phyloP scores from a whole-genome alignment of 2,329 filamentous ascomycete species.

The Clonostachys byssicola region DNA sequence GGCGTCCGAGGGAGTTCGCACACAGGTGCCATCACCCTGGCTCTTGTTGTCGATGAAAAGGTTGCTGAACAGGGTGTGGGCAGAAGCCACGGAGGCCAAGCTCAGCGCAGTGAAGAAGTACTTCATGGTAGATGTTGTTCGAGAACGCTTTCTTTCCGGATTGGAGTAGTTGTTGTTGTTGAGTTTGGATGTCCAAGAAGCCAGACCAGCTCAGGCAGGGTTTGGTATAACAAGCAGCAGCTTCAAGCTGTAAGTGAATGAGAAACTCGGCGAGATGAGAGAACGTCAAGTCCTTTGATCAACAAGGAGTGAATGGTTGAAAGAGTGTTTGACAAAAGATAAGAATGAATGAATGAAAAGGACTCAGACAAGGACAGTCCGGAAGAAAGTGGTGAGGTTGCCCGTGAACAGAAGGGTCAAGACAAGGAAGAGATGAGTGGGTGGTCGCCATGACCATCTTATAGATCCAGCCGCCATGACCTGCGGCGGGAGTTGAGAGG shows the following conservation, averaged over 20 bases:
- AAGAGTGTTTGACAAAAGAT: no score
- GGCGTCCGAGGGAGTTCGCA: constrained; percentile 58
- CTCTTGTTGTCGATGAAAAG: constrained; percentile 56
- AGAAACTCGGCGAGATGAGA: not conserved
- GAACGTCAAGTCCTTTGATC: not conserved
- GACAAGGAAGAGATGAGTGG: not conserved
- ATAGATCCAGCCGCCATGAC: no score
- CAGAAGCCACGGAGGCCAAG: constrained; percentile 31
- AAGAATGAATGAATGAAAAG: constrained; percentile 1
- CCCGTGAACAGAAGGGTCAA: not conserved
- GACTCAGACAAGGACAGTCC: not conserved
- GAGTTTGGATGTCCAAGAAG: no score
- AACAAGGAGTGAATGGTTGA: not conserved
- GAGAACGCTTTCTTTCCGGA: no score
- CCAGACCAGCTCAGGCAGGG: no score
- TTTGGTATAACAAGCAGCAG: not conserved
- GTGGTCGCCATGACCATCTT: no score
- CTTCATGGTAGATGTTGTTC: constrained; percentile 26
- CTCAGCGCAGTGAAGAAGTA: constrained; percentile 21
- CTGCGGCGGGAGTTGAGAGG: no score
- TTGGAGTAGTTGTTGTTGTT: no score
- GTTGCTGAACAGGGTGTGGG: constrained; percentile 62
- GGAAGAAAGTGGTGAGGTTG: not conserved
- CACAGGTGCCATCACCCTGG: constrained; percentile 68
- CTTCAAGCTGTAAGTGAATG: not conserved